These are phyloP conservation scores for Linderniella brevidens DNA, from an alignment of 257 asterid species.

Conservation along the genomic window DNA sequence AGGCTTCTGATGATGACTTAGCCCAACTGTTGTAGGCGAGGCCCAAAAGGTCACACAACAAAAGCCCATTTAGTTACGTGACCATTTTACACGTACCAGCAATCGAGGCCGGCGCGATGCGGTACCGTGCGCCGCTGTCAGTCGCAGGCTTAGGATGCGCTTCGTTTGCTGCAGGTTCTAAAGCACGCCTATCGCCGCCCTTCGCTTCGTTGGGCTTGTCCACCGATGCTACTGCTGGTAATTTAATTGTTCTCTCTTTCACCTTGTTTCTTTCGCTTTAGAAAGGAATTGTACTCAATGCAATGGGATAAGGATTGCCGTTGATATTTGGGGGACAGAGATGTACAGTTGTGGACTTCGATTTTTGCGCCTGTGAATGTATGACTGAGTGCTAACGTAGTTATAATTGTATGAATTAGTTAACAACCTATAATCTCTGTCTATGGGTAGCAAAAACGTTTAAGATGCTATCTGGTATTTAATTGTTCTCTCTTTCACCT, in stretches of 20 bases:
- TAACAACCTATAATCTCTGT: no score
- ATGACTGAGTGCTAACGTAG: no score
- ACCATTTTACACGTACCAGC: slow-evolving; percentile 63
- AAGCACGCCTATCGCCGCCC: slow-evolving; percentile 32
- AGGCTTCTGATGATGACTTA: no score
- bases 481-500: background rate
- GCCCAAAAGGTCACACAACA: no score
- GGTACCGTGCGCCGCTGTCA: slow-evolving; percentile 33
- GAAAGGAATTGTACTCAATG: background rate
- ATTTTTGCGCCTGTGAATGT: no score
- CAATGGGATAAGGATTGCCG: no score
- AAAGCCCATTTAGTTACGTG: no score
- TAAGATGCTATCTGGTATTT: slow-evolving; percentile 28
- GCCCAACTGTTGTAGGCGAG: no score
- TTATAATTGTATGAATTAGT: no score
- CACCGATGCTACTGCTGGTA: slow-evolving; percentile 31
- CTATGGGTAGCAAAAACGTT: no score
- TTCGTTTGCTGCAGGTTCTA: slow-evolving; percentile 41
- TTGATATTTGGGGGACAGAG: no score
- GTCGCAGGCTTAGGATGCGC: slow-evolving; percentile 38
- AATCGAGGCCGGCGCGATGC: slow-evolving; percentile 32
- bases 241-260: background rate
- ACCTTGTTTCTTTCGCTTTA: background rate
- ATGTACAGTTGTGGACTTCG: no score
- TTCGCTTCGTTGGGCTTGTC: slow-evolving; percentile 56